These are phyloP conservation scores for Phylloporus sp. DNA, from an alignment of 1,284 basidiomycete genomes.

Conservation along the genomic window DNA sequence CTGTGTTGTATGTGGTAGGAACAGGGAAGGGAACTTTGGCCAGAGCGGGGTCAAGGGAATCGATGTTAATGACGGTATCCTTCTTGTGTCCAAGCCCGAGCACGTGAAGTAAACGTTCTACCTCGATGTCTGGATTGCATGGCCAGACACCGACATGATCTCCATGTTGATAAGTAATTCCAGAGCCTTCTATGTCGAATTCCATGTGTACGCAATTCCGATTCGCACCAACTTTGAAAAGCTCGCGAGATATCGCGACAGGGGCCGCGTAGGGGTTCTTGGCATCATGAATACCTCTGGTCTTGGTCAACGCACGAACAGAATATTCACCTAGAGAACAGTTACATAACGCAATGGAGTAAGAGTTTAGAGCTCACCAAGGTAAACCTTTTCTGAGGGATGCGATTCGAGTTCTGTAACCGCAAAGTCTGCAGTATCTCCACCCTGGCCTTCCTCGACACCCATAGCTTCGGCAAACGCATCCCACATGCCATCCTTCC, in stretches of 20 bases:
- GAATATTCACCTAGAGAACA: slow-evolving; percentile 77
- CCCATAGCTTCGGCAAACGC: slow-evolving; percentile 82
- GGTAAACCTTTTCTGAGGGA: slow-evolving; percentile 86
- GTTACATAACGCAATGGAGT: slow-evolving; percentile 11
- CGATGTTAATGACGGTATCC: slow-evolving; percentile 87
- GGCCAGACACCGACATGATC: slow-evolving; percentile 99
- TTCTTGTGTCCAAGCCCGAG: slow-evolving; percentile 85
- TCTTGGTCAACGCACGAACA: slow-evolving; percentile 87
- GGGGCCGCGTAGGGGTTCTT: slow-evolving; percentile 97
- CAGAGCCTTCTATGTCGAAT: slow-evolving; percentile 93
- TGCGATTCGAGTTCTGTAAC: slow-evolving; percentile 85
- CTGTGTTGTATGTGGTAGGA: slow-evolving; percentile 93
- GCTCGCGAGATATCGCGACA: slow-evolving; percentile 79
- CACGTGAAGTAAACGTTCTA: slow-evolving; percentile 86
- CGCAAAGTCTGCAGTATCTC: slow-evolving; percentile 93
- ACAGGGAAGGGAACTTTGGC: slow-evolving; percentile 99
- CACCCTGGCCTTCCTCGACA: slow-evolving; percentile 95
- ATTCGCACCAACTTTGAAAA: slow-evolving; percentile 79
- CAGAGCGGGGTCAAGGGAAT: slow-evolving; percentile 95
- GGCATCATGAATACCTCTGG: slow-evolving; percentile 93
- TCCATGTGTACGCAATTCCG: slow-evolving; percentile 97
- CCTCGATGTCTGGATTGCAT: slow-evolving; percentile 90
- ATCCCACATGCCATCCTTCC: slow-evolving; percentile 98
- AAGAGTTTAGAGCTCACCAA: slow-evolving; percentile 61
- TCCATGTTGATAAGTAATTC: slow-evolving; percentile 98